Evolutionary conservation across 2,329 filamentous ascomycete genomes (phyloP).

Genomic region (Penicillium crustosum): DNA sequence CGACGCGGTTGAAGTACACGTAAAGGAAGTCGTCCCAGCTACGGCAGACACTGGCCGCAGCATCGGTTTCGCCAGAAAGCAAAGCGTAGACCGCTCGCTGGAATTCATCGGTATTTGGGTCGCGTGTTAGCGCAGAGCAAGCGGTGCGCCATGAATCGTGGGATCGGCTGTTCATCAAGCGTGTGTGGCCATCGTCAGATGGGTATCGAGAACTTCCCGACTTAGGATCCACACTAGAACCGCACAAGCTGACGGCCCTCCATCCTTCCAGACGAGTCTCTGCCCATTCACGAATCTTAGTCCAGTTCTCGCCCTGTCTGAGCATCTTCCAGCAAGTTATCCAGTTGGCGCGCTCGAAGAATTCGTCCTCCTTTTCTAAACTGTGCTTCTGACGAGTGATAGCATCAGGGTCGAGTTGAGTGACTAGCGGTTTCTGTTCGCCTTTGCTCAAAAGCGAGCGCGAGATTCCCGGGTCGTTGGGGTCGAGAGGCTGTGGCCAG

Average conservation of each 20-base stretch:
- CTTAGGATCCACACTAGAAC: conserved; percentile 43
- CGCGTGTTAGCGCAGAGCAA: conserved; percentile 52
- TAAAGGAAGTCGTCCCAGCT: conserved; percentile 87
- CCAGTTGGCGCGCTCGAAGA: conserved; percentile 89
- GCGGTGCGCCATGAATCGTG: conserved; percentile 42
- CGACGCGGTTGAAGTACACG: conserved; percentile 79
- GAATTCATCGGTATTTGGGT: conserved; percentile 69
- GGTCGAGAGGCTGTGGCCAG: conserved; percentile 65
- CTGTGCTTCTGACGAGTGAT: conserved; percentile 73
- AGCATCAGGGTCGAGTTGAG: conserved; percentile 89
- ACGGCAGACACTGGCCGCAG: conserved; percentile 72
- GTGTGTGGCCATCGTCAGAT: conserved; percentile 39
- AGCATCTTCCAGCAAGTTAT: conserved; percentile 91
- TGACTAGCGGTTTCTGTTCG: conserved; percentile 67
- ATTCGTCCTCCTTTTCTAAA: conserved; percentile 79
- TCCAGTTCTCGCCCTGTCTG: conserved; percentile 73
- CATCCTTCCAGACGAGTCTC: conserved; percentile 81
- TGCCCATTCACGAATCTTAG: conserved; percentile 81
- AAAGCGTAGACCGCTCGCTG: conserved; percentile 89
- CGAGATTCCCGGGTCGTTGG: conserved; percentile 57
- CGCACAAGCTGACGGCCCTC: conserved; percentile 80
- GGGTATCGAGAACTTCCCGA: conserved; percentile 31
- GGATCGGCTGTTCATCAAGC: conserved; percentile 44
- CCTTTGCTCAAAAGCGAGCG: conserved; percentile 59
- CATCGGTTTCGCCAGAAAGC: conserved; percentile 78